Base-by-base conservation (phyloP, 805 yeast genomes). In the Candida maris region DNA sequence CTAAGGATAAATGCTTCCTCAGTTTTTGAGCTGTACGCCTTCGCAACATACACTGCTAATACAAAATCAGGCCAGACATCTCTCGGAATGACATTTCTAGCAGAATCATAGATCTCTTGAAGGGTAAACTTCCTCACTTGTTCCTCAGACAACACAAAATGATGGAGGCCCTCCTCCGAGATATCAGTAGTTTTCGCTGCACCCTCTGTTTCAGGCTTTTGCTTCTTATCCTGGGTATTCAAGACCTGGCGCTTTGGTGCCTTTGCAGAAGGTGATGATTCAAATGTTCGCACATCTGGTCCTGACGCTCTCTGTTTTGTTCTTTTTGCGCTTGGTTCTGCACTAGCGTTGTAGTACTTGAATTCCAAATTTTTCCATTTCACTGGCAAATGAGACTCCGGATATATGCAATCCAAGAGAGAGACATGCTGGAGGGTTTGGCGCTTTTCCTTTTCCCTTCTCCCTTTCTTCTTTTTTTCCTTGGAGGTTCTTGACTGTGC, bases 1-100 rank as follows among this genome's bases (percentile, higher is more conserved):
- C 96, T 71, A 38, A 80, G 52, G 25, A 65, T 60, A 29, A 79
- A 58, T 32, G 79, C 68, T 26, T 77, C 82, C 31, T 61, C 64
- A 2, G 81, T 63, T 29, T 68, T 70, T 28, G 46, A 52, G 51
- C 74, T 75, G 64, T 85, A 87, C 0, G 95, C 77, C 57, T 86
- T 87, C 1, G 88, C 85, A 20, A 75, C 66, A 5, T 79, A 62
- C 1, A 82, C 81, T 29, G 71, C 73, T 25, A 81, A 57, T 1
- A 80, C 72, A 48, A 81, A 85, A 23, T 75, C 79, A 39, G 70
- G 69, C 78, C 85, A 77, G 24, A 62, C 67, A n/a, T 78, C 78
- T 22, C 69, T 54, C 3, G 96, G 94, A 14, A 83, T 57, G 8
- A 59, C 59, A 24, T 66, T 72, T 43, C 65, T 53, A 3, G 84